Evolutionary conservation across 257 asterid genomes (phyloP), one percentile per base, ranked within the genome.

Genomic region (Nyctanthes arbortristis): DNA sequence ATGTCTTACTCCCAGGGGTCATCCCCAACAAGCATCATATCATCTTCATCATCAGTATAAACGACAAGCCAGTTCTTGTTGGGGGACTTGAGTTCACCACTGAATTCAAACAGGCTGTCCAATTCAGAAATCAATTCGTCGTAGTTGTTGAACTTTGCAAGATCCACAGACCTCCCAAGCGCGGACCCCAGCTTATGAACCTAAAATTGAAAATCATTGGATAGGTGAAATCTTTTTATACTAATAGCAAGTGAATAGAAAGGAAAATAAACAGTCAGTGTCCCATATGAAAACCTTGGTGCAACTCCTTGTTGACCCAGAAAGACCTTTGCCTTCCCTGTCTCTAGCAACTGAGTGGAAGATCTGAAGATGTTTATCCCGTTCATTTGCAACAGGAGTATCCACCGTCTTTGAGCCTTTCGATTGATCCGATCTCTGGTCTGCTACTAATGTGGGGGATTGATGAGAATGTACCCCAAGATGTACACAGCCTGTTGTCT

Each of bases 21-120:
- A 78, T 94, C 99, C 63, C 99, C 99, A 12, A 94, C 99, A n/a
- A 94, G 99, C 99, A 94, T 94, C 99, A 91, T 94, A 74, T 94
- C 99, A 71, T 89, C 97, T 85, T 94, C 99, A 66, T 94, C 91
- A 68, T 94, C 99, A 18, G 97, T 91, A 72, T 89, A 94, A 55
- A 94, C 97, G 39, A 94, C 88, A 43, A 91, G 80, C 99, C 99
- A 94, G 71, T 81, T 87, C 90, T 81, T 94, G 76, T 75, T 87
- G 22, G 56, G 71, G 25, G 77, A 83, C 78, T 82, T 86, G 66
- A 94, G 85, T 77, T 89, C 99, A 60, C 99, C 97, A 70, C 82
- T 73, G 75, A 91, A 94, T 43, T 89, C 99, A 52, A 94, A 94
- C 75, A 94, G 76, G 66, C 66, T 73, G 74, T 94, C 99, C 61